phyloP scores from a whole-genome alignment of 495 filamentous ascomycete genomes.

The Penicillium nucicola region DNA sequence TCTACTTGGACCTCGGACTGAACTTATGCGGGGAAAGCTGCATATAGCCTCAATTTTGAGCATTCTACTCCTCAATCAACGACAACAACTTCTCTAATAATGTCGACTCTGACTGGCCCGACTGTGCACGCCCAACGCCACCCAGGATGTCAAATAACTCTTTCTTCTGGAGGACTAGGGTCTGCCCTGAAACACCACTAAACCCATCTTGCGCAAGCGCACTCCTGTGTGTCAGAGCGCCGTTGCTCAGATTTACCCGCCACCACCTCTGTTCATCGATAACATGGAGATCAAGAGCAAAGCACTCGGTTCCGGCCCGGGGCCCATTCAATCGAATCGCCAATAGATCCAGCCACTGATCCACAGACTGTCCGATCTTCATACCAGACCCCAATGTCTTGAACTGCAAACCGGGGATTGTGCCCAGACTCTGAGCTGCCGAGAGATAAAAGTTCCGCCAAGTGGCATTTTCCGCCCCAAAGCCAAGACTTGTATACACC shows the following conservation, averaged over 20 bases:
- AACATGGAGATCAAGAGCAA: conserved; percentile 9
- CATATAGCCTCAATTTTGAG: no score
- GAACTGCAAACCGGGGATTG: not conserved
- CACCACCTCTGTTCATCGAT: conserved; percentile 11
- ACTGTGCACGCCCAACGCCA: no score
- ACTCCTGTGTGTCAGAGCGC: conserved; percentile 9
- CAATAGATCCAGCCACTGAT: conserved; percentile 12
- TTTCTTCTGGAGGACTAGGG: not conserved
- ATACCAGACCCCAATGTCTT: conserved; percentile 1
- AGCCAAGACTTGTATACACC: conserved; percentile 26
- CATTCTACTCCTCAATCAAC: no score
- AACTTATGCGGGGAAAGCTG: not conserved
- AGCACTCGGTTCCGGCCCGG: not conserved
- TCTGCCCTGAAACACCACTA: not conserved
- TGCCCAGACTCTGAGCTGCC: conserved; percentile 9
- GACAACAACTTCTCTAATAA: no score
- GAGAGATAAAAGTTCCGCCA: conserved; percentile 28
- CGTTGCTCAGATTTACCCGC: conserved; percentile 16
- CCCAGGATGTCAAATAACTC: not conserved
- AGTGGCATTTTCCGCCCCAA: conserved; percentile 24
- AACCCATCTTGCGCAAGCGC: not conserved
- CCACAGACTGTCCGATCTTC: conserved; percentile 1
- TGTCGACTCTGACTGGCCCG: no score
- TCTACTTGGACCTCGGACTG: no score
- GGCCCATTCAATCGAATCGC: conserved; percentile 9